Conservation (phyloP, 2,329 filamentous ascomycete genomes). For the Huntiella moniliformis region DNA sequence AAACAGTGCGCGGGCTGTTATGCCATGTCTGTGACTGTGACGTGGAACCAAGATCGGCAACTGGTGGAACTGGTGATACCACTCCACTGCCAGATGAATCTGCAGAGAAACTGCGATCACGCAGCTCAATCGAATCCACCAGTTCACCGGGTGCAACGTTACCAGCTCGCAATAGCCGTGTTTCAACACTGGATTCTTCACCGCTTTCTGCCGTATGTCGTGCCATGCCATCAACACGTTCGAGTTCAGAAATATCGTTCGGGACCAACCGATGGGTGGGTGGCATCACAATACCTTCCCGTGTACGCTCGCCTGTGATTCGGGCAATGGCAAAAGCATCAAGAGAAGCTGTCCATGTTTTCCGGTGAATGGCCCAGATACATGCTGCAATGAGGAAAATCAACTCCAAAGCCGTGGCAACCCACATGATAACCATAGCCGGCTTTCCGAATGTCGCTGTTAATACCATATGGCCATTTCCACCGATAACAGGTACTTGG, state of each 20-base stretch:
- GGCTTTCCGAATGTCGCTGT: conserved; percentile 2
- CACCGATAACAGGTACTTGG: conserved; percentile 10
- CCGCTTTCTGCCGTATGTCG: not conserved
- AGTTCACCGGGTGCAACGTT: not conserved
- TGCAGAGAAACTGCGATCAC: not conserved
- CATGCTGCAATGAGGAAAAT: conserved; percentile 1
- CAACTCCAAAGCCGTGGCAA: conserved; percentile 1
- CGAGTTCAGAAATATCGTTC: conserved; percentile 2
- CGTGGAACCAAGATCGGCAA: not conserved
- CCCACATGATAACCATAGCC: conserved; percentile 8
- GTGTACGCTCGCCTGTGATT: conserved; percentile 3
- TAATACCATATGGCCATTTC: conserved; percentile 7
- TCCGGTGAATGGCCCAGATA: conserved; percentile 1
- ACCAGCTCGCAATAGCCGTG: not conserved
- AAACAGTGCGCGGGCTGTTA: not conserved
- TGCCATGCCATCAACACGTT: conserved; percentile 6
- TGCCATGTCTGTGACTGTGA: not conserved
- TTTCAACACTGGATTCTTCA: not conserved
- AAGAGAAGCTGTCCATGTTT: conserved; percentile 9
- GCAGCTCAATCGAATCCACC: not conserved
- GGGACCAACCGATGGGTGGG: not conserved
- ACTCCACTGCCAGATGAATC: not conserved
- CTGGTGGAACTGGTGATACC: not conserved
- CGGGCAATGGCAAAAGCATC: conserved; percentile 9
- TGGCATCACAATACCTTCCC: conserved; percentile 5